Conservation (phyloP, 768 basidiomycete genomes). For the Sistotremastrum suecicum region DNA sequence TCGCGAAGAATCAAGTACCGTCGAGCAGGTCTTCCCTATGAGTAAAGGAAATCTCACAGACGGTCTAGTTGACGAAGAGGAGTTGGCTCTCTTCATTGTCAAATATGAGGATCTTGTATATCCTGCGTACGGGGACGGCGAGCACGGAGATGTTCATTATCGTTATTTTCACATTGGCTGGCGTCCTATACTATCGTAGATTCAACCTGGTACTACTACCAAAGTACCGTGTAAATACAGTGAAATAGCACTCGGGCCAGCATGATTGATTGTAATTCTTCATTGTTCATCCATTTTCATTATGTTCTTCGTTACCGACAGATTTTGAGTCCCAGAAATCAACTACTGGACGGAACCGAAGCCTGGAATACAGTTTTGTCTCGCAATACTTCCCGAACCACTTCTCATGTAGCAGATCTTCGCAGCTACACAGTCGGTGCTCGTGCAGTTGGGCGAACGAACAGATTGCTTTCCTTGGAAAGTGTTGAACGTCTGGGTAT, state of each 20-base stretch:
- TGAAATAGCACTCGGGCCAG: too few relatives aligned
- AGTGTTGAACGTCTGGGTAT: slow-evolving; percentile 42
- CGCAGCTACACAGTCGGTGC: slow-evolving; percentile 38
- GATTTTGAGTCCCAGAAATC: neutral
- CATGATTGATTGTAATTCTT: too few relatives aligned
- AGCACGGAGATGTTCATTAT: too few relatives aligned
- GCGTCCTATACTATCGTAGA: too few relatives aligned
- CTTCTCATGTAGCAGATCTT: slow-evolving; percentile 70
- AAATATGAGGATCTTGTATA: too few relatives aligned
- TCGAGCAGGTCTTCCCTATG: slow-evolving; percentile 42
- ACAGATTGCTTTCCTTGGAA: slow-evolving; percentile 62
- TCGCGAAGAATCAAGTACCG: slow-evolving; percentile 36
- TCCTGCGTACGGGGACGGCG: too few relatives aligned
- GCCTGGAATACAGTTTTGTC: slow-evolving; percentile 42
- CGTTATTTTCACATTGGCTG: too few relatives aligned
- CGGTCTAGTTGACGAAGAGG: too few relatives aligned
- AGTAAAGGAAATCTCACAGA: neutral
- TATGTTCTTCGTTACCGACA: neutral
- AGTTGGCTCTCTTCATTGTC: too few relatives aligned
- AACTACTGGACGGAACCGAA: slow-evolving; percentile 48
- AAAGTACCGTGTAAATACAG: too few relatives aligned
- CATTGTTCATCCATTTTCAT: too few relatives aligned
- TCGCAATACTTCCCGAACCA: slow-evolving; percentile 48
- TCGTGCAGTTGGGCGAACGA: slow-evolving; percentile 38
- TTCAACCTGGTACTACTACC: too few relatives aligned